Evolutionary conservation across 2,329 filamentous ascomycete genomes (phyloP), one percentile per base, ranked within the genome.

Genomic region (Teratosphaeria epicoccoides): DNA sequence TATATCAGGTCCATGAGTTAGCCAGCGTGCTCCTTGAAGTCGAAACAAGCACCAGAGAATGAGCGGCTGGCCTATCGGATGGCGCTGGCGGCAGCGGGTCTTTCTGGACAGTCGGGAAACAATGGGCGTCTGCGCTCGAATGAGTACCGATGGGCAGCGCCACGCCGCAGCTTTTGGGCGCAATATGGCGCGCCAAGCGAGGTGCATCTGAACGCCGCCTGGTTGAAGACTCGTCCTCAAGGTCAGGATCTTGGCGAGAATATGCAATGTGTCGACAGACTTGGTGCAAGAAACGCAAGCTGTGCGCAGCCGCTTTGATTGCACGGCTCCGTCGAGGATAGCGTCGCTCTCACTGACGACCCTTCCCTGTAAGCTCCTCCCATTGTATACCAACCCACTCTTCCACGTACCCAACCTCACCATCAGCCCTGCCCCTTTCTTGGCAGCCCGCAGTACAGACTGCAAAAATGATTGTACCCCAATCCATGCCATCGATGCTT

Each of bases 331-430:
- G 14, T 7, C 17, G n/a, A 29, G 14, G 6, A 6, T 29, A 4
- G 10, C 11, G 11, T 29, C n/a, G 7, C 33, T 6, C 17, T 52
- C 57, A 45, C 26, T 46, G 23, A 23, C 50, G 46, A 17, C 46
- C 29, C 24, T 49, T 50, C 5, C 46, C 55, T 10, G 64, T 65
- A 43, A 73, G 63, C 69, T 96, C 90, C 71, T 98, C 93, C 93
- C 91, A 98, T 70, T 98, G 93, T 57, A 97, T 93, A 6, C 91
- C 93, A n/a, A 80, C 83, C 91, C 93, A 98, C 70, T 98, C 93
- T 73, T 97, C 93, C 17, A 89, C 63, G 70, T 94, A 97, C 1
- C 84, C 87, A 0, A 83, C 79, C 63, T 82, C 77, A 0, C 82
- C 85, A 29, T 77, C 73, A 48, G 58, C 54, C 6, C 81, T 76